Base-by-base conservation (phyloP, 2,329 filamentous ascomycete genomes). In the Arachnopeziza araneosa region DNA sequence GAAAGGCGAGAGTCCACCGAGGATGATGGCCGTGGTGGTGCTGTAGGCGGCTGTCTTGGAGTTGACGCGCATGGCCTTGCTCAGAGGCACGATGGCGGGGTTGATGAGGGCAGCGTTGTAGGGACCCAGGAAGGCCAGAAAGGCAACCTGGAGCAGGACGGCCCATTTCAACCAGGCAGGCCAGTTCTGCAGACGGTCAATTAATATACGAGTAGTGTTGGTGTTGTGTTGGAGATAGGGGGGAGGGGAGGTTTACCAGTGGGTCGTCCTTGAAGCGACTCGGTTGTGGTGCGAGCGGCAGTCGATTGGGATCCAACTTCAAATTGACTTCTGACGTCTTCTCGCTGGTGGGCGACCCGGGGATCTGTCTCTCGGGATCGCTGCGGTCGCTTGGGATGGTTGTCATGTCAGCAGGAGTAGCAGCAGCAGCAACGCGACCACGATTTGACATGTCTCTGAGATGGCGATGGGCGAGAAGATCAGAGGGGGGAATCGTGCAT, bases 111-210 rank as follows among this genome's bases (percentile, higher is more conserved):
- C 69, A 1, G 69, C 60, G 51, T 70, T 69, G 60, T 69, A 71
- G 4, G 68, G 68, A 3, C 69, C 69, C 19, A 71, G 57, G 60
- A 70, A 70, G 53, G 69, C 69, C 69, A 71, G 70, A 59, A 69
- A 63, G 30, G 68, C 67, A 19, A 70, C 69, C 55, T 71, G 69
- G 57, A 71, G 61, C n/a, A 71, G 58, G 8, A 71, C 69, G 6
- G 67, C 59, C 69, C 69, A 71, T 67, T 71, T 71, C n/a, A 70
- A 58, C 69, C 68, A 70, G 51, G 63, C 56, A 3, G 69, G 67
- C 69, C 69, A 71, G 52, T 71, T 71, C 69, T 71, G 55, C 22
- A 12, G 24, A 22, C 22, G 36, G n/a, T n/a, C n/a, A n/a, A n/a
- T 57, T 22, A 59, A 44, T 56, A 30, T 24, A 30, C 6, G n/a